Evolutionary conservation across 2,329 filamentous ascomycete genomes (phyloP), one percentile per base, ranked within the genome.

Genomic region (Incumbomyces delicatus): DNA sequence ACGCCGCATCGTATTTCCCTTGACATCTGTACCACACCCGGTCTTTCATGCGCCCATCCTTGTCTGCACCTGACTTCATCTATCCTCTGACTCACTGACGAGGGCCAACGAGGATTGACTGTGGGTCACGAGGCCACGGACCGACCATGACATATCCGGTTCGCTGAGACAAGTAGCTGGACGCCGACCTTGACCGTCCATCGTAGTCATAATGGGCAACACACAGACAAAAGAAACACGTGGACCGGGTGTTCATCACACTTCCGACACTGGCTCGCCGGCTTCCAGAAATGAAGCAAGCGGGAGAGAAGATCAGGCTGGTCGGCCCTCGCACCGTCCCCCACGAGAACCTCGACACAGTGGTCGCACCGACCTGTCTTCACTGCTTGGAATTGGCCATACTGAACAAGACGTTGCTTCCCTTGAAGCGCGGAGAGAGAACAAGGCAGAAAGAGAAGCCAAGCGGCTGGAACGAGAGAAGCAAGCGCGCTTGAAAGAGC

Each of bases 401-500:
- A 58, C 64, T 53, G 71, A 77, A 50, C 65, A 72, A 57, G 74
- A 77, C 53, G 61, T 65, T n/a, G 61, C 68, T 11, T 62, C 68
- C 6, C 62, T 73, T 2, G 77, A 81, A 57, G 68, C 74, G 35
- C 82, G 87, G 48, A 78, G 87, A 49, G 90, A 96, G 68, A 95
- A 88, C 6, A 89, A 83, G 61, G 86, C 90, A 57, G 92, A 96
- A 67, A 78, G 87, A 35, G 92, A 98, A 63, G 87, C 87, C 16
- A 77, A 90, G 52, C 85, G 83, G 52, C 69, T 87, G 46, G 90
- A 95, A 63, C 84, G 81, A 59, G 90, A 96, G 64, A 80, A 87
- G 38, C 71, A 76, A 13, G 74, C 78, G 32, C 76, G 92, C 48
- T 67, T 83, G 36, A 87, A 87, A 63, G 92, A 98, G 63, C 79